Conservation (phyloP, 2,329 filamentous ascomycete genomes). For the Ophiostoma tasmaniense region DNA sequence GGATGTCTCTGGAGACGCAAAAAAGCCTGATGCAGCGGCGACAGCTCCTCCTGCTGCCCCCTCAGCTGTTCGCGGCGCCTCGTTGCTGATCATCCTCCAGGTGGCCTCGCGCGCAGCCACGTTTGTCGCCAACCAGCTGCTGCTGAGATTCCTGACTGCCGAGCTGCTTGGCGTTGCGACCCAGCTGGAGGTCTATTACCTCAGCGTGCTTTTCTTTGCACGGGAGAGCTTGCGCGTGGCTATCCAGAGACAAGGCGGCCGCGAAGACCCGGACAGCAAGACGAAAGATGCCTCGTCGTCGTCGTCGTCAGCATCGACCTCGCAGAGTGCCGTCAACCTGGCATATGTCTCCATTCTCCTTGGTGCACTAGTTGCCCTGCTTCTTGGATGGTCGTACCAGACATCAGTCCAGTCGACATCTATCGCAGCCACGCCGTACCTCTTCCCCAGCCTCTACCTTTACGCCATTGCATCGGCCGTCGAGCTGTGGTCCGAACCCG, state of each 20-base stretch:
- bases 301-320: constrained; percentile 25
- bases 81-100: constrained; percentile 81
- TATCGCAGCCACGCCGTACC: constrained; percentile 52
- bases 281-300: background rate
- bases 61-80: constrained; percentile 55
- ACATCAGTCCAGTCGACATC: constrained; percentile 33
- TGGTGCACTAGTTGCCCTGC: constrained; percentile 54
- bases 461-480: constrained; percentile 53
- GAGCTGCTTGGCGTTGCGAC: constrained; percentile 75
- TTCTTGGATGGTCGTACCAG: constrained; percentile 62
- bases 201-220: constrained; percentile 89
- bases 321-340: constrained; percentile 79
- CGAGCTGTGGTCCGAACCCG: constrained; percentile 79
- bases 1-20: background rate
- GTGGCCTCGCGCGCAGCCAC: constrained; percentile 79
- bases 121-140: constrained; percentile 83
- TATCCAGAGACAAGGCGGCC: constrained; percentile 61
- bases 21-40: background rate
- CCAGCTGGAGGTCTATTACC: constrained; percentile 86
- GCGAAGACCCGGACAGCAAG: background rate
- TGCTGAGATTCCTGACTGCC: constrained; percentile 81
- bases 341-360: constrained; percentile 69
- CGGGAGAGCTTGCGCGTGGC: constrained; percentile 87
- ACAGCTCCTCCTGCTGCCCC: background rate
- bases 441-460: constrained; percentile 44